phyloP scores from a whole-genome alignment of 2,329 filamentous ascomycete genomes.

The Plenodomus tracheiphilus region DNA sequence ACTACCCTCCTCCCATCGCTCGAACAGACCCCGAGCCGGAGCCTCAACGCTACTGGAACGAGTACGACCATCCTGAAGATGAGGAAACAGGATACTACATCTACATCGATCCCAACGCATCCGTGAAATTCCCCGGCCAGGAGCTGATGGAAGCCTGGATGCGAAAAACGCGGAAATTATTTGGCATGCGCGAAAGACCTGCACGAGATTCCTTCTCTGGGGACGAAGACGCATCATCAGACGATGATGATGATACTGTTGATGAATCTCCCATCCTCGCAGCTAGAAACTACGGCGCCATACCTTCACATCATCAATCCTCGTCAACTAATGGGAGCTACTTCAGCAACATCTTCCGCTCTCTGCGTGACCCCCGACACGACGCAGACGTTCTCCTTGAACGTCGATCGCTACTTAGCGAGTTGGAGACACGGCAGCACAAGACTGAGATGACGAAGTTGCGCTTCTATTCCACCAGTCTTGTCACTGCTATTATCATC shows the following conservation, averaged over 20 bases:
- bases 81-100: slow-evolving; percentile 69
- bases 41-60: slow-evolving; percentile 71
- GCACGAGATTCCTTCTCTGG: slow-evolving; percentile 31
- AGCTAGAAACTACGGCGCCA: slow-evolving; percentile 54
- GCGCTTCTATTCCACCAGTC: slow-evolving; percentile 53
- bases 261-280: slow-evolving; percentile 31
- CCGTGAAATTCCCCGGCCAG: slow-evolving; percentile 64
- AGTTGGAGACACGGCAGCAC: slow-evolving; percentile 35
- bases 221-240: slow-evolving; percentile 50
- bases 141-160: slow-evolving; percentile 56
- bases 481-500: slow-evolving; percentile 64
- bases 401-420: slow-evolving; percentile 53
- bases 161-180: slow-evolving; percentile 26
- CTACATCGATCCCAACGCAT: slow-evolving; percentile 71
- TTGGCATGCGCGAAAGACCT: slow-evolving; percentile 23
- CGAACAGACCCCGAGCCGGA: slow-evolving; percentile 22
- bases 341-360: slow-evolving; percentile 38
- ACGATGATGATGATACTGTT: slow-evolving; percentile 59
- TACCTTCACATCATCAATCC: slow-evolving; percentile 11
- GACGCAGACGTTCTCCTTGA: slow-evolving; percentile 52
- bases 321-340: slow-evolving; percentile 23
- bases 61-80: slow-evolving; percentile 78
- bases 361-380: slow-evolving; percentile 26
- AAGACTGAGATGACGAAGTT: slow-evolving; percentile 42
- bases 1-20: slow-evolving; percentile 24